Base-by-base conservation (phyloP, 2,329 filamentous ascomycete genomes). In the Eurotiales sp. region DNA sequence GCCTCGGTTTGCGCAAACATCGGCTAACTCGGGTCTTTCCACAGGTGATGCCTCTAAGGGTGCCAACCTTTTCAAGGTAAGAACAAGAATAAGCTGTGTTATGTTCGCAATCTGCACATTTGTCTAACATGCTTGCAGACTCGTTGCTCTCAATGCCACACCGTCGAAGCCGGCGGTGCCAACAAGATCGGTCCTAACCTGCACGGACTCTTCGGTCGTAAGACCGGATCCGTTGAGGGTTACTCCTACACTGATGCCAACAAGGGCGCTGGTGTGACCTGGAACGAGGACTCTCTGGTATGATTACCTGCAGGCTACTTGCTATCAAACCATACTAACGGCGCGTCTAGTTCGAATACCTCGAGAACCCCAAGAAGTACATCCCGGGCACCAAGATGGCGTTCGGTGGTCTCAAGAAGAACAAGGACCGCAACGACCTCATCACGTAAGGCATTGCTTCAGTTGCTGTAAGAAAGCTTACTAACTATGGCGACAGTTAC, bases 301-400 rank as follows among this genome's bases (percentile, higher is more conserved):
- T 54, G 82, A 27, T 8, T n/a, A n/a, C 10, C 5, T 4, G 11
- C n/a, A n/a, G n/a, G n/a, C n/a, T n/a, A 17, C 14, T 21, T 14
- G 14, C 7, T 8, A n/a, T 41, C 29, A 2, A 22, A 60, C 59
- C 56, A 63, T 36, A 36, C 29, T 52, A 15, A 49, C 46, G 15
- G 8, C 14, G n/a, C 27, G 12, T 10, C 44, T 65, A 91, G 88
- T 97, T 96, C 78, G 83, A 86, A 63, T 99, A 99, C 86, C 91
- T 99, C 69, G 93, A 99, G 85, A 97, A 97, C 87, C 93, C 93
- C 79, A 99, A 99, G 87, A 97, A 97, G 84, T 99, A 91, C 85
- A 96, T 99, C 61, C 93, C 93, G 64, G 93, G 93, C 65, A 99
- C 93, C 80, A 99, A 97, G 90, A 99, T 99, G 93, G 93, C 93